phyloP scores from a whole-genome alignment of 1,139 yeast genomes.

The Candida pseudoviswanathii region DNA sequence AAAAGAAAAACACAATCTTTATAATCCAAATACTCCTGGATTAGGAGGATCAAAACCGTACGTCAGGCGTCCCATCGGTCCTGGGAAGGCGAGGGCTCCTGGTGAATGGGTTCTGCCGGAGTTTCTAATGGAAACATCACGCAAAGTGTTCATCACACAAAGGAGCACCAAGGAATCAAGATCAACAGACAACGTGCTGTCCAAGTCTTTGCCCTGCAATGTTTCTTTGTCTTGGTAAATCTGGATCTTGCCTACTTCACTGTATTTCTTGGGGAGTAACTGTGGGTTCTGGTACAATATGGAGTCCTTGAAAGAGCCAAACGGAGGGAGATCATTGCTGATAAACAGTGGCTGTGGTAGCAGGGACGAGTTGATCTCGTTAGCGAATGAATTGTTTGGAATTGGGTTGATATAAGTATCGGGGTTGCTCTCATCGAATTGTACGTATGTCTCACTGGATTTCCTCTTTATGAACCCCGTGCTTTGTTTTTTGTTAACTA shows the following conservation, averaged over 20 bases:
- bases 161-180: conserved; percentile 34
- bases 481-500: conserved; percentile 33
- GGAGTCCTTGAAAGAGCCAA: conserved; percentile 39
- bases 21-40: conserved; percentile 1
- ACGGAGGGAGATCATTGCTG: conserved; percentile 43
- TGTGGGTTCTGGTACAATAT: conserved; percentile 21
- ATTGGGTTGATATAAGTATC: conserved; percentile 30
- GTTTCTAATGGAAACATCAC: conserved; percentile 35
- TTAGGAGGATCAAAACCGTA: not conserved
- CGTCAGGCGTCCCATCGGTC: not conserved
- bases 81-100: not conserved
- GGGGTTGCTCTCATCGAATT: conserved; percentile 14
- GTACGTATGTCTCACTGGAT: conserved; percentile 3
- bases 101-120: conserved; percentile 18
- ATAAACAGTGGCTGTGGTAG: conserved; percentile 19
- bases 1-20: not conserved
- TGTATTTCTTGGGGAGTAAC: conserved; percentile 36
- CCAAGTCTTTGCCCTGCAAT: conserved; percentile 13
- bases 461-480: conserved; percentile 27
- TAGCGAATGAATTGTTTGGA: conserved; percentile 24
- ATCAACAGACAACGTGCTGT: conserved; percentile 37
- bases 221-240: conserved; percentile 32
- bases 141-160: conserved; percentile 32
- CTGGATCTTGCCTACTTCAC: conserved; percentile 39
- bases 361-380: conserved; percentile 5